phyloP scores from a whole-genome alignment of 2,329 filamentous ascomycete species.

The Graphiopsis chlorocephala region DNA sequence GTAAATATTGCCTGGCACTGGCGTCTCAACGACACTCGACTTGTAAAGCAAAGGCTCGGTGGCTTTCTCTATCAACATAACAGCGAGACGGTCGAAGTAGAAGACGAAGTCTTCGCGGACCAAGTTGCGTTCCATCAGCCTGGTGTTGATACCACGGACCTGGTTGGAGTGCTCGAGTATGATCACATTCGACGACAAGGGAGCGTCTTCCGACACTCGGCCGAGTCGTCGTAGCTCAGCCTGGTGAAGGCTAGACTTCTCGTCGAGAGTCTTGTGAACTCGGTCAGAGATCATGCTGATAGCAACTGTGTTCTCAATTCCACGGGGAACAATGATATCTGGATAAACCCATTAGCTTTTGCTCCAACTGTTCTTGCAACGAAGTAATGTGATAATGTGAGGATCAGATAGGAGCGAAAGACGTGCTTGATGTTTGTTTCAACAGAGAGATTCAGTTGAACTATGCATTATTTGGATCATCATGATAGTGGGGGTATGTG shows the following conservation, averaged over 20 bases:
- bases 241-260: slow-evolving; percentile 82
- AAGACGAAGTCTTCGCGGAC: slow-evolving; percentile 90
- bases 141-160: slow-evolving; percentile 82
- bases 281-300: slow-evolving; percentile 94
- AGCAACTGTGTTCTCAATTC: slow-evolving; percentile 90
- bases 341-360: slow-evolving; percentile 20
- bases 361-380: background rate
- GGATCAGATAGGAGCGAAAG: slow-evolving; percentile 37
- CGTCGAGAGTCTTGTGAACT: slow-evolving; percentile 79
- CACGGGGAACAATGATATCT: slow-evolving; percentile 92
- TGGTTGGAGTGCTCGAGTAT: slow-evolving; percentile 76
- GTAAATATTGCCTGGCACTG: slow-evolving; percentile 63
- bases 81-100: slow-evolving; percentile 87
- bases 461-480: slow-evolving; percentile 41
- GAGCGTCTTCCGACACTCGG: slow-evolving; percentile 62
- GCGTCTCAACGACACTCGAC: slow-evolving; percentile 64
- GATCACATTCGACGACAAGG: slow-evolving; percentile 71
- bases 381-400: background rate
- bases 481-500: slow-evolving; percentile 22
- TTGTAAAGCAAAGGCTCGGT: slow-evolving; percentile 69
- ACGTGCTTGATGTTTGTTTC: slow-evolving; percentile 35
- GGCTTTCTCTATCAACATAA: slow-evolving; percentile 80
- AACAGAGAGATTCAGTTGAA: slow-evolving; percentile 40
- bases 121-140: slow-evolving; percentile 78
- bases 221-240: slow-evolving; percentile 75